Evolutionary conservation across 2,329 filamentous ascomycete genomes (phyloP).

Genomic region (Parastagonospora nodorum): DNA sequence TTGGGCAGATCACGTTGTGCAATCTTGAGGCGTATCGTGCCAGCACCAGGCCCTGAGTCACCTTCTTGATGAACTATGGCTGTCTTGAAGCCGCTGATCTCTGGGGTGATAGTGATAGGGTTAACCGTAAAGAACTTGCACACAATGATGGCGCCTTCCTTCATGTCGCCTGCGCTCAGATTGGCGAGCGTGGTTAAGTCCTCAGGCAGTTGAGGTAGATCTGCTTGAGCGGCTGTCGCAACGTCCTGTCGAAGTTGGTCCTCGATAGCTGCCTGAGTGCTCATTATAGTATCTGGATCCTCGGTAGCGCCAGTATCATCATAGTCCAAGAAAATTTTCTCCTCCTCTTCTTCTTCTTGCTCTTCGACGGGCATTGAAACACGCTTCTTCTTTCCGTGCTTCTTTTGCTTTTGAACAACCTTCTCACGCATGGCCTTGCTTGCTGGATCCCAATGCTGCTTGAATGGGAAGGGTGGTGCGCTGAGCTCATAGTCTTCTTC

Average conservation of each 20-base stretch:
- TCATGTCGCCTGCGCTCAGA: constrained; percentile 56
- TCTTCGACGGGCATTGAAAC: constrained; percentile 34
- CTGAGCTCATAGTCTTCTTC: constrained; percentile 63
- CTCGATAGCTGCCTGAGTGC: constrained; percentile 25
- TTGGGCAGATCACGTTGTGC: constrained; percentile 69
- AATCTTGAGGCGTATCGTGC: constrained; percentile 64
- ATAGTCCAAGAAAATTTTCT: constrained; percentile 38
- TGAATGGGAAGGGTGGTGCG: constrained; percentile 85
- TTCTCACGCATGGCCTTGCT: constrained; percentile 64
- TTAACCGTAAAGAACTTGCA: constrained; percentile 68
- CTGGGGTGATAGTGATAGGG: constrained; percentile 68
- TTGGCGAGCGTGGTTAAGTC: constrained; percentile 61
- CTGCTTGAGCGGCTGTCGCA: constrained; percentile 54
- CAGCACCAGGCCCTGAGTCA: constrained; percentile 51
- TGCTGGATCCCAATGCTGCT: constrained; percentile 85
- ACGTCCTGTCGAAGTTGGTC: constrained; percentile 51
- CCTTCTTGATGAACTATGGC: constrained; percentile 63
- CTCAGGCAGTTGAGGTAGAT: constrained; percentile 66
- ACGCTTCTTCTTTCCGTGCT: constrained; percentile 47
- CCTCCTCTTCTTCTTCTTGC: constrained; percentile 49
- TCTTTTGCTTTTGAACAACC: constrained; percentile 60
- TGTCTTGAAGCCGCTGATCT: constrained; percentile 65
- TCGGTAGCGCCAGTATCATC: constrained; percentile 31
- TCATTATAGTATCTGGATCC: constrained; percentile 27
- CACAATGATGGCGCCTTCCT: constrained; percentile 67